Conservation (phyloP, 2,329 filamentous ascomycete genomes). For the Ceratocystis cacaofunesta region DNA sequence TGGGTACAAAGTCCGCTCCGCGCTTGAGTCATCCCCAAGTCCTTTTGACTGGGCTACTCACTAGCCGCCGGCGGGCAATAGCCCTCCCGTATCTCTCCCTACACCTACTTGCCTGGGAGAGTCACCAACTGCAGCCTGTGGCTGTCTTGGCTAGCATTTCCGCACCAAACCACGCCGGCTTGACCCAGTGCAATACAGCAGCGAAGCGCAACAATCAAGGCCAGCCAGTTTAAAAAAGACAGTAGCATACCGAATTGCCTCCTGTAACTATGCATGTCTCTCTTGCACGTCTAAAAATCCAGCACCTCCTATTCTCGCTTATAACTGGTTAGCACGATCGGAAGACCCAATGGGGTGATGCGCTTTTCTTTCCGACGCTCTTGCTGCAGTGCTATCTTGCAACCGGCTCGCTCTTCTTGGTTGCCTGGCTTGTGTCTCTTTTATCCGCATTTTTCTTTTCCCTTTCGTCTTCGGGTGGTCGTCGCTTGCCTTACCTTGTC, state of each 20-base stretch:
- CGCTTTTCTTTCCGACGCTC: background rate
- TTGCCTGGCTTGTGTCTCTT: background rate
- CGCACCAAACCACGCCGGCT: background rate
- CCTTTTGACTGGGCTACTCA: background rate
- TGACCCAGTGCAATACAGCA: background rate
- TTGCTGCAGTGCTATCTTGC: background rate
- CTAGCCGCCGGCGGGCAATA: background rate
- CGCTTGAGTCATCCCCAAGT: background rate
- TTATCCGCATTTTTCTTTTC: background rate
- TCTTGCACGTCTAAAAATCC: background rate
- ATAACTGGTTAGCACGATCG: background rate
- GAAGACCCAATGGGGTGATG: background rate
- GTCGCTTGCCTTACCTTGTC: background rate
- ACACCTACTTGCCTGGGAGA: background rate
- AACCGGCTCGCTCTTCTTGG: background rate
- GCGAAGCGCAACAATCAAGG: background rate
- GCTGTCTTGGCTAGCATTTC: background rate
- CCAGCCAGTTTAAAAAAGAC: background rate
- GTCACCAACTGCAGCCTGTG: background rate
- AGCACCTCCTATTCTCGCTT: background rate
- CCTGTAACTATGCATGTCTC: background rate
- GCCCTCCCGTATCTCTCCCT: background rate
- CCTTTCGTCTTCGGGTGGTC: background rate
- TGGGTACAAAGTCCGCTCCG: background rate
- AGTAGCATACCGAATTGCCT: background rate